Conservation (phyloP, 2,329 filamentous ascomycete species). For the Dothiorella sarmentorum region DNA sequence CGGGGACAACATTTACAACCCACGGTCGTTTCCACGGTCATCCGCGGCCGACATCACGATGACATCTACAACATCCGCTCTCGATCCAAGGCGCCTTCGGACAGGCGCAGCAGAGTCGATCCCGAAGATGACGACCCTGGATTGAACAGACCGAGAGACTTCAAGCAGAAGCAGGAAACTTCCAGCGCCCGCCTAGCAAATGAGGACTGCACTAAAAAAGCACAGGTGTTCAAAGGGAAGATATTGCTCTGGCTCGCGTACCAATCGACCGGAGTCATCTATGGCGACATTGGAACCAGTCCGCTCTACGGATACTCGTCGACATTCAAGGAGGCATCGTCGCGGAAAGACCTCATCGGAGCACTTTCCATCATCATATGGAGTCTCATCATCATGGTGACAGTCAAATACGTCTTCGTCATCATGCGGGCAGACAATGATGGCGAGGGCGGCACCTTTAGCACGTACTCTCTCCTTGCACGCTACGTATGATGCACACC, state of each 20-base stretch:
- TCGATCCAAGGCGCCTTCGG: not conserved
- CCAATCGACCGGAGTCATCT: conserved; percentile 52
- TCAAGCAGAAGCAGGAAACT: not conserved
- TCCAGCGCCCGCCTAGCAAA: not conserved
- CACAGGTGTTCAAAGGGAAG: not conserved
- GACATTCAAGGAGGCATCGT: conserved; percentile 57
- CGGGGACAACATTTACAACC: not conserved
- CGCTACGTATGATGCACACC: conserved; percentile 42
- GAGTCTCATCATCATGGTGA: conserved; percentile 66
- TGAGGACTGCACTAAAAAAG: not conserved
- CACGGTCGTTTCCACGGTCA: not conserved
- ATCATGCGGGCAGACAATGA: conserved; percentile 66
- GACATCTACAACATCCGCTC: not conserved
- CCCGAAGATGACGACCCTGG: not conserved
- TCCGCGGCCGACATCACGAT: not conserved
- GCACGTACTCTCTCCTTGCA: conserved; percentile 61
- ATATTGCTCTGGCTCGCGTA: not conserved
- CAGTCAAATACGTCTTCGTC: conserved; percentile 65
- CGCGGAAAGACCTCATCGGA: conserved; percentile 58
- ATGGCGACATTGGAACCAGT: conserved; percentile 65
- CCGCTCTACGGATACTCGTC: conserved; percentile 71
- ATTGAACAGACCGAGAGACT: not conserved
- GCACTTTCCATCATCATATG: conserved; percentile 67
- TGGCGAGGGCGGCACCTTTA: conserved; percentile 68
- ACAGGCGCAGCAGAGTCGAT: not conserved